Evolutionary conservation across 2,329 filamentous ascomycete genomes (phyloP).

Genomic region (Microascus cirrosus): DNA sequence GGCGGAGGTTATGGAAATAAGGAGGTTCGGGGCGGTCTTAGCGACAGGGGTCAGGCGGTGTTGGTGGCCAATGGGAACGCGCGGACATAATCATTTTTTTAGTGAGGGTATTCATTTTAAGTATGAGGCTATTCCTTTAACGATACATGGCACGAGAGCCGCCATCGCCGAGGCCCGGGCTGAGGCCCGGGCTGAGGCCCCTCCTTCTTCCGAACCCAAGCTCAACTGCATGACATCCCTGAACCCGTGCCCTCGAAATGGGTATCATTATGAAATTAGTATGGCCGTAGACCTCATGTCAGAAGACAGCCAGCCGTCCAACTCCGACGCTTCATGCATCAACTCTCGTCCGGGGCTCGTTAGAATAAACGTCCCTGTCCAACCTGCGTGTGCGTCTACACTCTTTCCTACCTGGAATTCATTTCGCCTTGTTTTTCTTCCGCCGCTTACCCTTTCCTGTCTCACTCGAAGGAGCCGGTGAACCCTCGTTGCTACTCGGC

Average conservation of each 20-base stretch:
- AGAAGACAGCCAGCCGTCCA: neutral
- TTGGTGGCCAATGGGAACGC: neutral
- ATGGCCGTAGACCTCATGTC: neutral
- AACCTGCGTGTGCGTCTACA: neutral
- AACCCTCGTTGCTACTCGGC: neutral
- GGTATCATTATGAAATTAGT: neutral
- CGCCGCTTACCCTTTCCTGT: slow-evolving; percentile 20
- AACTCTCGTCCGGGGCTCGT: no score
- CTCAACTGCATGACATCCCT: no score
- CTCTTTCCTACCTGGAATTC: neutral
- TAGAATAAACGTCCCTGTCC: neutral
- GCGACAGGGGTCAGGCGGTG: no score
- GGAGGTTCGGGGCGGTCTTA: neutral
- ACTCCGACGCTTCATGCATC: neutral
- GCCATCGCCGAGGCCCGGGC: neutral
- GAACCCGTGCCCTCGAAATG: neutral
- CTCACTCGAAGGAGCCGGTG: neutral
- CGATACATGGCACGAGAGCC: neutral
- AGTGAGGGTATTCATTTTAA: neutral
- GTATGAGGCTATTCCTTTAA: neutral
- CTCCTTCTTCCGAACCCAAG: no score
- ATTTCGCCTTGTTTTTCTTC: slow-evolving; percentile 6
- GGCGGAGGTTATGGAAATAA: neutral
- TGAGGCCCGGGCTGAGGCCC: neutral
- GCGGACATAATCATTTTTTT: neutral